phyloP scores from a whole-genome alignment of 352 stramenopile species.

The Globisporangium nunn region DNA sequence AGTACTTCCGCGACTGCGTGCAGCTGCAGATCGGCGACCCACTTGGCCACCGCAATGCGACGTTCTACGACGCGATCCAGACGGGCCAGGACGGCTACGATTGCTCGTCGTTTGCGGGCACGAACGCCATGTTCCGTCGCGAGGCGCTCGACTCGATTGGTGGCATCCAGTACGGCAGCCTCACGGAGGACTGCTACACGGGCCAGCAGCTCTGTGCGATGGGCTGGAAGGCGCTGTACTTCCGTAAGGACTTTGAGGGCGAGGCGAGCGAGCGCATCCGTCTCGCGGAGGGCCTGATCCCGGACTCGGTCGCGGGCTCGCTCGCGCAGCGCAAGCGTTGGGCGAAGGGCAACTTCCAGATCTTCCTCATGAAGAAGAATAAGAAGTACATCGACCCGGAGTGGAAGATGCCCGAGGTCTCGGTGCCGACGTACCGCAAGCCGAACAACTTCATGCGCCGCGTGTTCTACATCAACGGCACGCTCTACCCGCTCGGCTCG shows the following conservation, averaged over 20 bases:
- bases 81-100: constrained; percentile 82
- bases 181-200: constrained; percentile 84
- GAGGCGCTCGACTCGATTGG: constrained; percentile 80
- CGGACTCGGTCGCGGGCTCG: constrained; percentile 68
- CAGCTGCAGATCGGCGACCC: constrained; percentile 80
- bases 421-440: constrained; percentile 76
- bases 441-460: constrained; percentile 76
- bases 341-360: constrained; percentile 86
- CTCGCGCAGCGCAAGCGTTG: constrained; percentile 77
- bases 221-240: constrained; percentile 84
- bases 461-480: constrained; percentile 83
- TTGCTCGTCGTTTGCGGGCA: constrained; percentile 71
- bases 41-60: constrained; percentile 71
- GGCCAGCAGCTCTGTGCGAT: constrained; percentile 66
- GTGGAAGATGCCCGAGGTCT: constrained; percentile 67
- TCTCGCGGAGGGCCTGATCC: constrained; percentile 69
- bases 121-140: constrained; percentile 74
- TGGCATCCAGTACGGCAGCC: constrained; percentile 77
- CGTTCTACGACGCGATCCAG: constrained; percentile 84
- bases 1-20: constrained; percentile 83
- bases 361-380: constrained; percentile 76
- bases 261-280: constrained; percentile 68
- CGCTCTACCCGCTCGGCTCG: constrained; percentile 72
- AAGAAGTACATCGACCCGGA: constrained; percentile 73
- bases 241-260: constrained; percentile 85